Evolutionary conservation across 495 filamentous ascomycete genomes (phyloP).

Genomic region (Tirmania nivea): DNA sequence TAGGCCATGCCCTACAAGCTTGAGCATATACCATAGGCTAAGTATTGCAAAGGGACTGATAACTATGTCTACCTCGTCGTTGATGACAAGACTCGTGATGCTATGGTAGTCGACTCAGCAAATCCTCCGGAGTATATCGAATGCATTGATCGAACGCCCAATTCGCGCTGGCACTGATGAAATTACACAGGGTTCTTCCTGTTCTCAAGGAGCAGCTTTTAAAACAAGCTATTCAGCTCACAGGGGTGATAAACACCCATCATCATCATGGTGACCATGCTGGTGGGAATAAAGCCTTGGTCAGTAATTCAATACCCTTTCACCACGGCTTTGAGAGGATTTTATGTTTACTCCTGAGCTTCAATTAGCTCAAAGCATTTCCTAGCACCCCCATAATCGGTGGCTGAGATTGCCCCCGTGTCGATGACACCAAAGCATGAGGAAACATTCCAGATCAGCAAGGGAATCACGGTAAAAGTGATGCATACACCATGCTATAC

Average conservation of each 20-base stretch:
- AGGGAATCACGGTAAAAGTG: slow-evolving; percentile 60
- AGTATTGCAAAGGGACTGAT: slow-evolving; percentile 48
- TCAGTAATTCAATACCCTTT: neutral
- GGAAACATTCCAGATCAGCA: slow-evolving; percentile 62
- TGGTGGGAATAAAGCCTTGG: slow-evolving; percentile 49
- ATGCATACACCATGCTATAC: slow-evolving; percentile 94
- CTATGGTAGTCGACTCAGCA: slow-evolving; percentile 91
- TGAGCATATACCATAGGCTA: slow-evolving; percentile 2
- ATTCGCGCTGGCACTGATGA: neutral
- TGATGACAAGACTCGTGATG: slow-evolving; percentile 72
- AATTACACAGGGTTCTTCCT: slow-evolving; percentile 48
- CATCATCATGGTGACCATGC: slow-evolving; percentile 87
- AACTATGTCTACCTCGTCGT: slow-evolving; percentile 94
- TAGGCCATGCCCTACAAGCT: neutral
- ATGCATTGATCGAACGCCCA: too few species aligned
- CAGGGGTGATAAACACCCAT: slow-evolving; percentile 84
- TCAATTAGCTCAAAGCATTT: slow-evolving; percentile 44
- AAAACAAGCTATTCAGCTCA: slow-evolving; percentile 55
- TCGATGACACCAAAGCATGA: slow-evolving; percentile 51
- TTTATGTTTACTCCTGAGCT: slow-evolving; percentile 6
- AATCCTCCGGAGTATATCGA: slow-evolving; percentile 63
- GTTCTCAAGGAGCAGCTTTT: slow-evolving; percentile 51
- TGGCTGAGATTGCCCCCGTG: slow-evolving; percentile 67
- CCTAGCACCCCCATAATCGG: slow-evolving; percentile 53
- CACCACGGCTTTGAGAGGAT: too few species aligned